A percentile compares a stretch with the other conserved stretches of the same genome.
Evolutionary conservation across 257 asterid genomes (phyloP).

Genomic region (Thymus mandschuricus): DNA sequence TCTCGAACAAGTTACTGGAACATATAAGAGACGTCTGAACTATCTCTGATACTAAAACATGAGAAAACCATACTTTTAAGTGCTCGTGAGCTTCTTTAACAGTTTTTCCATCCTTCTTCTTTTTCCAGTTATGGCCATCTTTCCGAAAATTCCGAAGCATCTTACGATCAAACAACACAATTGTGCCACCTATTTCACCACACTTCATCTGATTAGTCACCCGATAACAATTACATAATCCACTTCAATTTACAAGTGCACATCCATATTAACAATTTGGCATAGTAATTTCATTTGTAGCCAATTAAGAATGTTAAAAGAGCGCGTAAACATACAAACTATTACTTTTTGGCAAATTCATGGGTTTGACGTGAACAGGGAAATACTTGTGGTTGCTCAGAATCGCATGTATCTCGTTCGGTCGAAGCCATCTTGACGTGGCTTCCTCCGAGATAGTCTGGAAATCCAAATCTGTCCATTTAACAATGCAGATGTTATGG

Average conservation of each 20-base stretch:
- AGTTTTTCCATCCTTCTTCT: slow-evolving; percentile 95
- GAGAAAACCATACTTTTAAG: slow-evolving; percentile 68
- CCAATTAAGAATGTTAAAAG: slow-evolving; percentile 13
- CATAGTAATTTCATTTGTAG: background rate
- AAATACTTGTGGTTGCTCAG: slow-evolving; percentile 77
- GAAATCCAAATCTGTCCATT: slow-evolving; percentile 79
- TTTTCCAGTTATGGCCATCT: slow-evolving; percentile 98
- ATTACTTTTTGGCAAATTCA: slow-evolving; percentile 84
- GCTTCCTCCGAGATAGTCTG: slow-evolving; percentile 73
- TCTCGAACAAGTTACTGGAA: slow-evolving; percentile 2
- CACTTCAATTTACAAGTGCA: slow-evolving; percentile 21
- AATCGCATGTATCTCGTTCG: slow-evolving; percentile 93
- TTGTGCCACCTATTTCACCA: slow-evolving; percentile 73
- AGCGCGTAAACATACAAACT: slow-evolving; percentile 28
- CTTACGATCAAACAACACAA: slow-evolving; percentile 93
- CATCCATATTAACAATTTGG: background rate
- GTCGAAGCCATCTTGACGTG: slow-evolving; percentile 87
- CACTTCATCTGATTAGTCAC: slow-evolving; percentile 31
- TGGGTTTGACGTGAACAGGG: slow-evolving; percentile 81
- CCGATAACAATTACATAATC: slow-evolving; percentile 18
- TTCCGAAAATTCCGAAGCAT: slow-evolving; percentile 95
- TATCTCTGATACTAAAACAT: slow-evolving; percentile 13
- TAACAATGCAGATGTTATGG: slow-evolving; percentile 26
- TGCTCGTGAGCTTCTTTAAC: slow-evolving; percentile 99
- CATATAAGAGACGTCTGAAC: slow-evolving; percentile 5